Evolutionary conservation across 1,284 basidiomycete genomes (phyloP).

Genomic region (Phaffia rhodozyma): DNA sequence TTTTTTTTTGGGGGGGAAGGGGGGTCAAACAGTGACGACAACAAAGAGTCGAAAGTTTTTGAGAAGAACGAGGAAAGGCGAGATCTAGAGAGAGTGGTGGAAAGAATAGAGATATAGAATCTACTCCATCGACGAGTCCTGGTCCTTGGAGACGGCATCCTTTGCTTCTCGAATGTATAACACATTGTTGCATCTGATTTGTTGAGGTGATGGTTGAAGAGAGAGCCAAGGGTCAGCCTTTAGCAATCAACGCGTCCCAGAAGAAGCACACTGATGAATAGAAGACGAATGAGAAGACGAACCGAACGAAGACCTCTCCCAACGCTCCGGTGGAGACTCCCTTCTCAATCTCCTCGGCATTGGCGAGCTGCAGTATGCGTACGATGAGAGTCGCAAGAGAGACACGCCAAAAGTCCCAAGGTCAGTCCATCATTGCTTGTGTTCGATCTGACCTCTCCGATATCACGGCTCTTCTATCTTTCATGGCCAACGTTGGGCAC

Average conservation of each 20-base stretch:
- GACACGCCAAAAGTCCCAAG: neutral
- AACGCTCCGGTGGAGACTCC: slow-evolving; percentile 90
- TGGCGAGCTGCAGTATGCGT: slow-evolving; percentile 57
- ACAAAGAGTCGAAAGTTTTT: too few relatives aligned
- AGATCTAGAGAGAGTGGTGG: too few relatives aligned
- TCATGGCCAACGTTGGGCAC: neutral
- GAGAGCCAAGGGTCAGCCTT: neutral
- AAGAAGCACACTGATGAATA: neutral
- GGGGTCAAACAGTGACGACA: too few relatives aligned
- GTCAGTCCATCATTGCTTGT: neutral
- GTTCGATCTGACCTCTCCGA: neutral
- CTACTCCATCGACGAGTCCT: too few relatives aligned
- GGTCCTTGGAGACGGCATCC: neutral
- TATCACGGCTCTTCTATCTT: neutral
- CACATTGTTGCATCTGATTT: slow-evolving; percentile 68
- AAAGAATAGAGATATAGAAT: too few relatives aligned
- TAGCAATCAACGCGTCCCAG: neutral
- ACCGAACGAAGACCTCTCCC: slow-evolving; percentile 98
- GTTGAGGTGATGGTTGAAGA: neutral
- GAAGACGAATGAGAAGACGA: slow-evolving; percentile 27
- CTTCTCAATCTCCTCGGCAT: slow-evolving; percentile 96
- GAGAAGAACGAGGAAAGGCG: too few relatives aligned
- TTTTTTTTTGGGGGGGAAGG: too few relatives aligned
- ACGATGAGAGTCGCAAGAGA: neutral
- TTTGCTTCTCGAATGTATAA: slow-evolving; percentile 56